A percentile compares a stretch with the other conserved stretches of the same genome.
Evolutionary conservation across 2,329 filamentous ascomycete species (phyloP).

Genomic region (Akanthomyces lecanii): DNA sequence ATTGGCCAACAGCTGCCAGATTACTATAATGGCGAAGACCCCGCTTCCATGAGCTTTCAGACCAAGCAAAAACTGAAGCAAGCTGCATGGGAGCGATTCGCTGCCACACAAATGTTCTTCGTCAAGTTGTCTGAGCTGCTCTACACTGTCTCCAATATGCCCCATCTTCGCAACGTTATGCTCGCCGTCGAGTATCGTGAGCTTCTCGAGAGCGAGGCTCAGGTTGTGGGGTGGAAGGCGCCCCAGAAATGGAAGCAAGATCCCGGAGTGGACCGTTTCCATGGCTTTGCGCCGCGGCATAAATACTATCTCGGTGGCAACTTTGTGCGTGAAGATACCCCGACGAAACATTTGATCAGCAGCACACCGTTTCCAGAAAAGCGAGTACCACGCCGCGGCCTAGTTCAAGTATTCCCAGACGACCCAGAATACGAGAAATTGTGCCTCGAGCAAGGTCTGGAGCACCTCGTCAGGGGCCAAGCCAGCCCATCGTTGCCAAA

Average conservation of each 20-base stretch:
- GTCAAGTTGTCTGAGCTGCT: slow-evolving; percentile 60
- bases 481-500: slow-evolving; percentile 43
- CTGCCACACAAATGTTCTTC: slow-evolving; percentile 60
- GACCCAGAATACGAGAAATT: slow-evolving; percentile 55
- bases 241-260: slow-evolving; percentile 57
- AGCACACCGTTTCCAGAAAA: slow-evolving; percentile 51
- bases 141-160: slow-evolving; percentile 51
- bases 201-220: slow-evolving; percentile 47
- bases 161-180: slow-evolving; percentile 53
- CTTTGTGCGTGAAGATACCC: slow-evolving; percentile 48
- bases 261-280: slow-evolving; percentile 47
- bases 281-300: slow-evolving; percentile 51
- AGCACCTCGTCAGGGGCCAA: slow-evolving; percentile 47
- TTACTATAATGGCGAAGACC: slow-evolving; percentile 47
- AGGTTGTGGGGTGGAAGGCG: slow-evolving; percentile 38
- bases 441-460: slow-evolving; percentile 54
- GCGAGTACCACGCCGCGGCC: slow-evolving; percentile 51
- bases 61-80: slow-evolving; percentile 43
- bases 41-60: slow-evolving; percentile 39
- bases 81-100: slow-evolving; percentile 50
- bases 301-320: slow-evolving; percentile 57
- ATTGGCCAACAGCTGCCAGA: slow-evolving; percentile 50
- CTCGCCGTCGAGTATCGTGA: slow-evolving; percentile 58
- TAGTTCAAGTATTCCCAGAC: slow-evolving; percentile 48
- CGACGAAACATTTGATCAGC: slow-evolving; percentile 45